Conservation (phyloP, 805 yeast genomes). For the Candida chilensis region DNA sequence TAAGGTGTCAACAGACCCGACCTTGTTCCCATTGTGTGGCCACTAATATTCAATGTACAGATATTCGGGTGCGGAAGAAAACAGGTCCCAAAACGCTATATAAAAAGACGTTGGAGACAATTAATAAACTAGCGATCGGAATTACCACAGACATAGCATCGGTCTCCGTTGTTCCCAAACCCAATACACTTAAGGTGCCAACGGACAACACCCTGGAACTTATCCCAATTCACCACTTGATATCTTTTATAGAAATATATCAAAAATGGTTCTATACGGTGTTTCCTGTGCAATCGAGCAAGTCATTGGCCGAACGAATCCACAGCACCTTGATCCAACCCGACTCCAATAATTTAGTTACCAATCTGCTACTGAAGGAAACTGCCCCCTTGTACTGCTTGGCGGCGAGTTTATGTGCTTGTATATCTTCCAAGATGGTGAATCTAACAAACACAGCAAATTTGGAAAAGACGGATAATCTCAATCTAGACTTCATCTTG, state of each 20-base stretch:
- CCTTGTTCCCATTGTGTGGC: conserved; percentile 29
- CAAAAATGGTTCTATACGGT: not conserved
- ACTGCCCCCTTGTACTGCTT: conserved; percentile 16
- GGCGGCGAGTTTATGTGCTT: conserved; percentile 25
- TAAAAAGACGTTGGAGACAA: conserved; percentile 22
- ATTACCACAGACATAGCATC: too few relatives aligned
- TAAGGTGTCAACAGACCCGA: conserved; percentile 22
- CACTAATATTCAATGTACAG: conserved; percentile 24
- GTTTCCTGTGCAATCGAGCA: not conserved
- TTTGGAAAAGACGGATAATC: too few relatives aligned
- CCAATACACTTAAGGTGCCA: too few relatives aligned
- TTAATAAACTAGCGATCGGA: conserved; percentile 11
- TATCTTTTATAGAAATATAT: not conserved
- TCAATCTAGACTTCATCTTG: too few relatives aligned
- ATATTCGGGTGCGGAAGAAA: conserved; percentile 24
- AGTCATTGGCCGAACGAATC: not conserved
- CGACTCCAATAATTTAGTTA: too few relatives aligned
- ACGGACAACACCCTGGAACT: too few relatives aligned
- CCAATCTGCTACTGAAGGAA: too few relatives aligned
- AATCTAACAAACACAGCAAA: conserved; percentile 6
- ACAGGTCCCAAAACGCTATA: conserved; percentile 31
- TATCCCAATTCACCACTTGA: too few relatives aligned
- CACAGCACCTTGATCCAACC: too few relatives aligned
- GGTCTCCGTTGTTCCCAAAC: too few relatives aligned
- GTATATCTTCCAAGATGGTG: conserved; percentile 15